These are phyloP conservation scores for Fusarium globosum DNA, from an alignment of 2,329 filamentous ascomycete genomes.

Conservation along the genomic window DNA sequence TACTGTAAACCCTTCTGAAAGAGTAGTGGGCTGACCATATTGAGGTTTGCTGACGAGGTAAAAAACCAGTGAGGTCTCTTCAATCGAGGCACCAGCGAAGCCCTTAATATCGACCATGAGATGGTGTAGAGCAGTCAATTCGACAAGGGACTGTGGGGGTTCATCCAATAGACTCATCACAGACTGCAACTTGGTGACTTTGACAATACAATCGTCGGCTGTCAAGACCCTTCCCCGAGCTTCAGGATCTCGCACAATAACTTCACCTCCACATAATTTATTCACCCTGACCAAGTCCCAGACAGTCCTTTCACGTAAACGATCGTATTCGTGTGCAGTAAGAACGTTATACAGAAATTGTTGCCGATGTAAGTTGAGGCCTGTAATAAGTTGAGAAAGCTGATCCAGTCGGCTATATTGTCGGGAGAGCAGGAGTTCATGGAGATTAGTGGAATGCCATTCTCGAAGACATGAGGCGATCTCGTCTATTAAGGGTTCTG, in stretches of 20 bases:
- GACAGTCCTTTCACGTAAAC: slow-evolving; percentile 86
- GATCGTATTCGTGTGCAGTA: slow-evolving; percentile 84
- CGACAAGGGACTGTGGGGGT: slow-evolving; percentile 74
- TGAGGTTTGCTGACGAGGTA: slow-evolving; percentile 80
- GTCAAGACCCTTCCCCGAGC: slow-evolving; percentile 88
- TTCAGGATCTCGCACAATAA: slow-evolving; percentile 91
- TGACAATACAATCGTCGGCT: slow-evolving; percentile 91
- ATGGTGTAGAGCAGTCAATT: slow-evolving; percentile 80
- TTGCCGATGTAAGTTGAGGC: slow-evolving; percentile 85
- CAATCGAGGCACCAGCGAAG: slow-evolving; percentile 80
- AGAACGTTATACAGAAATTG: slow-evolving; percentile 95
- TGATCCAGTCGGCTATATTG: slow-evolving; percentile 85
- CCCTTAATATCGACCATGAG: slow-evolving; percentile 85
- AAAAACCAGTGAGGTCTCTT: slow-evolving; percentile 79
- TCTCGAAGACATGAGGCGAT: slow-evolving; percentile 96
- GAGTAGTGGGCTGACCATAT: slow-evolving; percentile 69
- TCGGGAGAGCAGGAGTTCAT: slow-evolving; percentile 85
- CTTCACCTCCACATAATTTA: slow-evolving; percentile 91
- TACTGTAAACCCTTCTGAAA: slow-evolving; percentile 87
- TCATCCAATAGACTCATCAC: slow-evolving; percentile 94
- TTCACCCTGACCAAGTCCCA: slow-evolving; percentile 97
- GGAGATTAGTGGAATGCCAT: slow-evolving; percentile 98
- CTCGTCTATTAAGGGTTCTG: slow-evolving; percentile 95
- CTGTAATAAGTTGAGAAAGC: slow-evolving; percentile 81
- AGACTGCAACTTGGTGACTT: slow-evolving; percentile 90